Evolutionary conservation across 2,329 filamentous ascomycete species (phyloP), one percentile per base, ranked within the genome.

Genomic region (Aciculosporium take): DNA sequence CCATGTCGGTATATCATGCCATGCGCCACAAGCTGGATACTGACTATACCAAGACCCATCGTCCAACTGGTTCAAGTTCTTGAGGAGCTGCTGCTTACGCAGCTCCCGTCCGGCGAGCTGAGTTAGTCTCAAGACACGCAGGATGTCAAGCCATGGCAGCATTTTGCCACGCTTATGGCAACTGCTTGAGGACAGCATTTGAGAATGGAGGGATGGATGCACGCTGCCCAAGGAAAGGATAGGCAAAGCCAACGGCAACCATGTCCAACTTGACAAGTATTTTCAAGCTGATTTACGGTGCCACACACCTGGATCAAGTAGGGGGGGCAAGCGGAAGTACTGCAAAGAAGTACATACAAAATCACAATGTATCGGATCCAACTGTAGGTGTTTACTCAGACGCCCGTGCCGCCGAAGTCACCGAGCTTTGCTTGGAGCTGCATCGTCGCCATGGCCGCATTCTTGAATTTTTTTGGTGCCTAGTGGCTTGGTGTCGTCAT

Each of bases 341-440:
- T 24, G 20, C n/a, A n/a, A n/a, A n/a, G n/a, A n/a, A n/a, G n/a
- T n/a, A n/a, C n/a, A n/a, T n/a, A n/a, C n/a, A n/a, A n/a, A n/a
- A n/a, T n/a, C n/a, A n/a, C n/a, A n/a, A n/a, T n/a, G n/a, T 18
- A 5, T 12, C 7, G 15, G 35, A 21, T 15, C 17, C 25, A 21
- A 30, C 12, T 7, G 15, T 27, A n/a, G n/a, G n/a, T n/a, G n/a
- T n/a, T n/a, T n/a, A n/a, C n/a, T 18, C 24, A 39, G 17, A 39
- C 18, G 37, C 37, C 37, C 18, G 35, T 33, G 40, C 28, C 34
- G 40, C 40, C 29, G n/a, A 35, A 40, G 24, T 17, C 31, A 29
- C 31, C 34, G 31, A 37, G 28, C 28, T 25, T 28, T 17, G 21
- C 24, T 37, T 8, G 40, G 28, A 9, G 40, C 28, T 24, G 25